Percentiles rank a stretch among this genome's conserved stretches.
phyloP scores from a whole-genome alignment of 495 filamentous ascomycete species.

The Penicillium desertorum region DNA sequence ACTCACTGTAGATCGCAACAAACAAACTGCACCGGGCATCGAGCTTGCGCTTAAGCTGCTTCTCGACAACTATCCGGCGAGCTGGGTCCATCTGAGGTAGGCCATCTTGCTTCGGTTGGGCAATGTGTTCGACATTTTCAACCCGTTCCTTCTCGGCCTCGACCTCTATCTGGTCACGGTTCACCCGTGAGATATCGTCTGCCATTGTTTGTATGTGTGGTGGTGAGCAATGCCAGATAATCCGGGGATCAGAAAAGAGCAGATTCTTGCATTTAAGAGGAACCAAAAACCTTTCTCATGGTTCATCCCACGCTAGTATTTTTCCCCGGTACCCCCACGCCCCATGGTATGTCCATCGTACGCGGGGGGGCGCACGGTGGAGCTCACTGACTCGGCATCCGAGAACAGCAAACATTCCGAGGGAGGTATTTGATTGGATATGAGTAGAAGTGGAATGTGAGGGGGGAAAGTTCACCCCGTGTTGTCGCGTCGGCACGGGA shows the following conservation, averaged over 20 bases:
- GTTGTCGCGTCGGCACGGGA: background rate
- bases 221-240: constrained; percentile 11
- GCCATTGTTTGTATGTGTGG: constrained; percentile 16
- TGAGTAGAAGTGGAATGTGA: background rate
- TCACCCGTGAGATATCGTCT: constrained; percentile 25
- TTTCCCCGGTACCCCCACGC: constrained; percentile 17
- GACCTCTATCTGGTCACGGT: constrained; percentile 16
- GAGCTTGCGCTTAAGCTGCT: constrained; percentile 34
- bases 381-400: constrained; percentile 5
- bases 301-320: constrained; percentile 9
- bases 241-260: constrained; percentile 1
- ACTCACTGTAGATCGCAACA: constrained; percentile 30
- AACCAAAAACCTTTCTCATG: background rate
- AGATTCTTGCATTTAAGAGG: constrained; percentile 5
- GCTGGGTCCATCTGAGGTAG: constrained; percentile 26
- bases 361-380: constrained; percentile 10
- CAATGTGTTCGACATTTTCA: constrained; percentile 28
- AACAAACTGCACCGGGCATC: constrained; percentile 34
- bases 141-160: constrained; percentile 25
- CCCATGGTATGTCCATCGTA: background rate
- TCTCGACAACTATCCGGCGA: constrained; percentile 29
- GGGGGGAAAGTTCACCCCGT: background rate
- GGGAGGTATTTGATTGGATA: background rate
- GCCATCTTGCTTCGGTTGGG: constrained; percentile 12
- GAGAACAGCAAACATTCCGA: background rate